Conservation (phyloP, 257 asterid species). For the Rauvolfia tetraphylla region DNA sequence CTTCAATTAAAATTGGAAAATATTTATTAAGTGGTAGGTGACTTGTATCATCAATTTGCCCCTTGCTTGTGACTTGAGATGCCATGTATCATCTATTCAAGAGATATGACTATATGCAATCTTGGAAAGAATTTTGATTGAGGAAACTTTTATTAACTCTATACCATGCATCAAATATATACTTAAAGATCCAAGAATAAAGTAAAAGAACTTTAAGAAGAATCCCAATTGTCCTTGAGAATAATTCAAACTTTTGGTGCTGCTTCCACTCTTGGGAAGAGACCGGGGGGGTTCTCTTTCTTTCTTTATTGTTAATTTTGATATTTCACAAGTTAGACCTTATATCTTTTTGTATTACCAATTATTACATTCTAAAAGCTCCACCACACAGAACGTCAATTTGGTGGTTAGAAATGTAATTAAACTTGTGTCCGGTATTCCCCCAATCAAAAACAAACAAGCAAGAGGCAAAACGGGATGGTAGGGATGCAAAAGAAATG, state of each 20-base stretch:
- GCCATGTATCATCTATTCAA: background rate
- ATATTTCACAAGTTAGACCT: background rate
- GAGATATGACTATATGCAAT: too few relatives aligned
- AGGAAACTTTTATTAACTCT: background rate
- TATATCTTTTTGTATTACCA: too few relatives aligned
- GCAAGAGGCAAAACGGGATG: background rate
- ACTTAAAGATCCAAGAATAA: background rate
- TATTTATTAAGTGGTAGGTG: background rate
- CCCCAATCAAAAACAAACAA: background rate
- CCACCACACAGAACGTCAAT: too few relatives aligned
- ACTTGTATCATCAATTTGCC: background rate
- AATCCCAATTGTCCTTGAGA: background rate
- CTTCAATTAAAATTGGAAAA: background rate
- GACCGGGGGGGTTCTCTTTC: background rate
- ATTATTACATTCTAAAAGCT: too few relatives aligned
- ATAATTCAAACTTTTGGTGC: background rate
- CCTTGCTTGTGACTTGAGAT: conserved; percentile 2
- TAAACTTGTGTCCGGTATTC: background rate
- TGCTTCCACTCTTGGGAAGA: too few relatives aligned
- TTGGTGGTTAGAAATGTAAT: too few relatives aligned
- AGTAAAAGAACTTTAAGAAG: background rate
- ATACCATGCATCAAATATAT: background rate
- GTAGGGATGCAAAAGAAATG: background rate
- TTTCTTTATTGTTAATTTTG: background rate
- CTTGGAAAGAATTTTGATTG: background rate